Evolutionary conservation across 345 rosid species (phyloP), one percentile per base, ranked within the genome.

Genomic region (Pistacia atlantica): DNA sequence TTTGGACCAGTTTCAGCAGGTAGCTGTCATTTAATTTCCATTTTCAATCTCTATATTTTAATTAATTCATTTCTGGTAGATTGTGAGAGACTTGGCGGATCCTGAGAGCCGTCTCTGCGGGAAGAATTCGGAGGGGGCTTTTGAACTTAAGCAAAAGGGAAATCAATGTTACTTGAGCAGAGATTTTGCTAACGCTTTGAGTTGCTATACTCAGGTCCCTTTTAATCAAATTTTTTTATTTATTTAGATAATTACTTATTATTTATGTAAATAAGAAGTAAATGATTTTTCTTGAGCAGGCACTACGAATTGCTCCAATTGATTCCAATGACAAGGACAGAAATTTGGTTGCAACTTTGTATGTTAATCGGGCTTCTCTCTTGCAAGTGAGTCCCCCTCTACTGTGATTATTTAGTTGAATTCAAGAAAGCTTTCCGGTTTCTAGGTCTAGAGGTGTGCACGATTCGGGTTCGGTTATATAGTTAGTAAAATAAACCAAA

Each of bases 271-370:
- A 54, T 16, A 54, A 54, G 16, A 54, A 54, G 16, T 13, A 14
- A 4, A 14, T 54, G 4, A 3, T 13, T 14, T 54, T 13, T 54
- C 57, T 54, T 54, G 4, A 75, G 59, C 79, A 90, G 90, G 98
- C 98, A 45, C 85, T 92, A 71, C 90, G 94, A 45, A 75, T 86
- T 77, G 92, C 97, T 83, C 98, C 97, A 17, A 18, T 58, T 48
- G 81, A 83, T 66, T 84, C 84, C 78, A 74, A 70, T 57, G 97
- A 91, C n/a, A 75, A 6, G 67, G 92, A 79, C 48, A 94, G 81
- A 79, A 89, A 84, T 87, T 90, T 94, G 64, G 87, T 88, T 60
- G 94, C 98, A 8, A 79, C 91, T 35, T 82, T 92, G 65, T 92
- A 82, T 78, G 79, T 92, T 72, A 94, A 94, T 72, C 82, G 98